Conservation (phyloP, 345 rosid species). For the Populus simonii region DNA sequence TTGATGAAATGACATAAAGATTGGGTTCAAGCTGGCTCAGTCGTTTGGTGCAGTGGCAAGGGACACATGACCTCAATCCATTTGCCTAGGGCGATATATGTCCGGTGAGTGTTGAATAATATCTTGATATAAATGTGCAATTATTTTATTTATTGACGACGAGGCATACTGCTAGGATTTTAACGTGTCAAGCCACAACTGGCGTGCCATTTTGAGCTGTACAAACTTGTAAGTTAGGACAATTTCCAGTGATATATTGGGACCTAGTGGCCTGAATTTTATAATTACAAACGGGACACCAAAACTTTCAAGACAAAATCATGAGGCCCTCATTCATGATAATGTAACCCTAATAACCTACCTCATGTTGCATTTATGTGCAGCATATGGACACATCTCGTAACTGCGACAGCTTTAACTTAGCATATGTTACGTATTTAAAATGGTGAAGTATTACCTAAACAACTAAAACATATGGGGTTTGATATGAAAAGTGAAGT, state of each 20-base stretch:
- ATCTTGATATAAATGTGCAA: background rate
- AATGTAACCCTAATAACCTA: conserved; percentile 8
- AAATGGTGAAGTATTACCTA: background rate
- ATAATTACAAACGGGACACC: background rate
- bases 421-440: background rate
- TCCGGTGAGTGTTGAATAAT: background rate
- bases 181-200: background rate
- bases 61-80: background rate
- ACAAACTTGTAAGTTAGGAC: too few species aligned
- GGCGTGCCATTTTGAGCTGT: background rate
- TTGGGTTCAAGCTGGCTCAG: conserved; percentile 15
- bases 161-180: background rate
- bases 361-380: conserved; percentile 24
- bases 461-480: too few species aligned
- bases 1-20: conserved; percentile 6
- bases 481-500: too few species aligned
- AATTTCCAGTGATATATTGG: background rate
- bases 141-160: background rate
- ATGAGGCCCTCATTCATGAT: conserved; percentile 23
- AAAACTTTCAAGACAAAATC: conserved; percentile 24
- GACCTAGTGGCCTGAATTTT: background rate
- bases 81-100: background rate
- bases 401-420: background rate
- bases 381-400: conserved; percentile 28
- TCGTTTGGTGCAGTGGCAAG: too few species aligned